Evolutionary conservation across 176 grass and related monocot genomes (phyloP).

Genomic region (Avena eriantha): DNA sequence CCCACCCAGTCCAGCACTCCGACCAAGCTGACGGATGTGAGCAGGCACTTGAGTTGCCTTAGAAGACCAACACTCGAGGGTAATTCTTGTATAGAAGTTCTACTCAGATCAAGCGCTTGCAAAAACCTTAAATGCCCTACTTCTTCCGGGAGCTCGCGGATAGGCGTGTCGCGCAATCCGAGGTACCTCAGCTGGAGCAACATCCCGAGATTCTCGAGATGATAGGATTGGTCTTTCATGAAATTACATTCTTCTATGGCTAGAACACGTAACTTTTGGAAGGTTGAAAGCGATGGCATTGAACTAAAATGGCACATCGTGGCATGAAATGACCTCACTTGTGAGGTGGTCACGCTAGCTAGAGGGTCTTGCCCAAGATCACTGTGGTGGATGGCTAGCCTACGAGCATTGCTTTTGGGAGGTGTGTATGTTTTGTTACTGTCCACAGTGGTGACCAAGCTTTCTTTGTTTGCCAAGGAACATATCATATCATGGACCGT

Average conservation of each 20-base stretch:
- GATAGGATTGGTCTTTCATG: background rate
- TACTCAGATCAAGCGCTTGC: background rate
- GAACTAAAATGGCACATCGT: background rate
- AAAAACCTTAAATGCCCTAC: background rate
- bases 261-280: background rate
- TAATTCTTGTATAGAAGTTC: background rate
- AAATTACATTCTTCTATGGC: background rate
- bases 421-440: background rate
- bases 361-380: background rate
- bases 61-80: background rate
- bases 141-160: background rate
- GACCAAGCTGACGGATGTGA: background rate
- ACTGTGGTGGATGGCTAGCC: background rate
- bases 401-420: background rate
- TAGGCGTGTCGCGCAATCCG: background rate
- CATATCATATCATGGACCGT: background rate
- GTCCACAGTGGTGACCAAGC: background rate
- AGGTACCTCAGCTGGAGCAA: background rate
- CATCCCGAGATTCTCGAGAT: background rate
- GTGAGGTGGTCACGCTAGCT: background rate
- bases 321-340: background rate
- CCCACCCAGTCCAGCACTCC: background rate
- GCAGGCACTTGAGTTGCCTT: background rate
- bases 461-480: background rate
- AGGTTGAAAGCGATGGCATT: background rate